Evolutionary conservation across 495 filamentous ascomycete species (phyloP).

Genomic region (Penicillium malachiteum): DNA sequence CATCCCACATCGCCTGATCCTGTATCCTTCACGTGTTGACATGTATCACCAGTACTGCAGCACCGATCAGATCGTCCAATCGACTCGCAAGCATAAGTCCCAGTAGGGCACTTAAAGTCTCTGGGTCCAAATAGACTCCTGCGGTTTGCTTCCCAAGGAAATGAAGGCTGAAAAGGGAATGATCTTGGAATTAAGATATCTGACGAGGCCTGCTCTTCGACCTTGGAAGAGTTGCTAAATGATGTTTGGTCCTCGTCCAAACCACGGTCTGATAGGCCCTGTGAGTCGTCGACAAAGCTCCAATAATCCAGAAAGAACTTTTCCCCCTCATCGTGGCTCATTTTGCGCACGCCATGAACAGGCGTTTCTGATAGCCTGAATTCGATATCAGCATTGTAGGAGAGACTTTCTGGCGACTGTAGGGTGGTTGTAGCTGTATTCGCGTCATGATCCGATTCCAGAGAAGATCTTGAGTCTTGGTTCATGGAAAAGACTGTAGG

Average conservation of each 20-base stretch:
- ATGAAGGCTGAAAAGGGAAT: conserved; percentile 38
- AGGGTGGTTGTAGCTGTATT: background rate
- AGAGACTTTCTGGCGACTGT: background rate
- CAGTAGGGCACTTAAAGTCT: conserved; percentile 73
- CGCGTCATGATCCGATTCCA: background rate
- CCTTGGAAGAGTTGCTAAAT: background rate
- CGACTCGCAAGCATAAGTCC: conserved; percentile 62
- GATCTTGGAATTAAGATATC: conserved; percentile 23
- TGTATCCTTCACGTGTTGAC: conserved; percentile 68
- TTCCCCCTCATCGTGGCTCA: conserved; percentile 77
- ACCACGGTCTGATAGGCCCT: conserved; percentile 10
- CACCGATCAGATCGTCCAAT: conserved; percentile 77
- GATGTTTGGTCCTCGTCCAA: background rate
- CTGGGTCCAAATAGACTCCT: conserved; percentile 21
- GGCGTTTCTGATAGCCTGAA: conserved; percentile 14
- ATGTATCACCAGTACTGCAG: conserved; percentile 66
- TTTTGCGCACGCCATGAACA: conserved; percentile 61
- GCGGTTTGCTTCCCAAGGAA: conserved; percentile 8
- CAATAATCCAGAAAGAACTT: conserved; percentile 75
- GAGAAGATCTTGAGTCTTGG: background rate
- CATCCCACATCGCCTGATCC: conserved; percentile 80
- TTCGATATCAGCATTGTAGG: conserved; percentile 24
- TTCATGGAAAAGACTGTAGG: too few relatives aligned
- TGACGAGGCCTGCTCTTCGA: conserved; percentile 5
- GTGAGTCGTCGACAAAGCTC: conserved; percentile 42